These are phyloP conservation scores for Pichia sp. DNA, from an alignment of 1,139 yeast genomes.

Conservation along the genomic window DNA sequence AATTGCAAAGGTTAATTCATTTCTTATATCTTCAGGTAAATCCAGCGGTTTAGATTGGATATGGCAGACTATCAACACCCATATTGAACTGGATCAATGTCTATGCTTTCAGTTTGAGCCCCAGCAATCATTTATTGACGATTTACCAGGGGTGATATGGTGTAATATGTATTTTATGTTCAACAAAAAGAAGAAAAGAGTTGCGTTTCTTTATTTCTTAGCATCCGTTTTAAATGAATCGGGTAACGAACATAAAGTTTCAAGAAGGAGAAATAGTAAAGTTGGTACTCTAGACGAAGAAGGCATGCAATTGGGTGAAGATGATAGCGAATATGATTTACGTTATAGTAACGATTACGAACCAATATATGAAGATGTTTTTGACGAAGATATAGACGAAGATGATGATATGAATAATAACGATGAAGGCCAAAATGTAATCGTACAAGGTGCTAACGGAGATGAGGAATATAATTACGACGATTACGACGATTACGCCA, in stretches of 20 bases:
- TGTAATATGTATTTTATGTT: slow-evolving; percentile 87
- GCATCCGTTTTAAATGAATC: slow-evolving; percentile 22
- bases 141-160: slow-evolving; percentile 70
- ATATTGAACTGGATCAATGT: slow-evolving; percentile 75
- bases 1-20: slow-evolving; percentile 68
- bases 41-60: slow-evolving; percentile 51
- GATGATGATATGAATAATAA: slow-evolving; percentile 10
- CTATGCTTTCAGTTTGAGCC: slow-evolving; percentile 74
- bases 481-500: slow-evolving; percentile 27
- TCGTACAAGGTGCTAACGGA: slow-evolving; percentile 3
- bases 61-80: slow-evolving; percentile 84
- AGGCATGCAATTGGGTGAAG: slow-evolving; percentile 19
- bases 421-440: slow-evolving; percentile 12
- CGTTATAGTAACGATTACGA: slow-evolving; percentile 24
- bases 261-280: slow-evolving; percentile 22
- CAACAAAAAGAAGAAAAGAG: slow-evolving; percentile 85
- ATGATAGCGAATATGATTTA: slow-evolving; percentile 27
- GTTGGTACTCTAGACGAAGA: slow-evolving; percentile 27
- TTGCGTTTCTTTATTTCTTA: slow-evolving; percentile 65
- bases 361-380: slow-evolving; percentile 24
- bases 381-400: slow-evolving; percentile 18
- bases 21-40: slow-evolving; percentile 73
- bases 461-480: slow-evolving; percentile 27
- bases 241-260: slow-evolving; percentile 1
- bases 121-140: slow-evolving; percentile 68